Conservation (phyloP, 228 moss, liverwort and hornwort species). For the Sphagnum fallax region DNA sequence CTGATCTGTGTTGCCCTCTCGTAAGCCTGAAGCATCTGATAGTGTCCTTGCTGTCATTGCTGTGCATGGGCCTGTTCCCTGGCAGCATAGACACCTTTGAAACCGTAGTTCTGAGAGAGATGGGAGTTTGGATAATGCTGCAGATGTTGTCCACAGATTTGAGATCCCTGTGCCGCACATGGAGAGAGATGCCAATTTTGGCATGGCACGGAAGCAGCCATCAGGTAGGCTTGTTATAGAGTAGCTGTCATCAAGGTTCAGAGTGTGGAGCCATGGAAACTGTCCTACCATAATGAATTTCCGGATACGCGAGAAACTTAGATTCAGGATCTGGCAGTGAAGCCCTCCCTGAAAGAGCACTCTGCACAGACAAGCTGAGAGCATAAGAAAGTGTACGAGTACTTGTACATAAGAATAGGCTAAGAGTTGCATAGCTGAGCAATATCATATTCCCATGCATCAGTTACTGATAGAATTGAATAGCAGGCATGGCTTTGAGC, state of each 20-base stretch:
- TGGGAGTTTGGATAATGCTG: slow-evolving; percentile 35
- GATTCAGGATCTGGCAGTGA: slow-evolving; percentile 39
- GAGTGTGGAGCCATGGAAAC: slow-evolving; percentile 46
- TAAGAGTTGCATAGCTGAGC: too few relatives aligned
- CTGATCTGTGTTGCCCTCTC: slow-evolving; percentile 20
- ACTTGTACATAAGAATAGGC: background rate
- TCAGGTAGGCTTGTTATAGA: slow-evolving; percentile 50
- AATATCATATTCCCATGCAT: too few relatives aligned
- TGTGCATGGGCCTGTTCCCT: slow-evolving; percentile 50
- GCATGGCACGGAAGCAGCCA: slow-evolving; percentile 58
- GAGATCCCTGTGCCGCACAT: slow-evolving; percentile 51
- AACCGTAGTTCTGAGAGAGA: slow-evolving; percentile 46
- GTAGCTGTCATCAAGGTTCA: slow-evolving; percentile 45
- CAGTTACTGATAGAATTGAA: too few relatives aligned
- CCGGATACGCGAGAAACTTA: slow-evolving; percentile 47
- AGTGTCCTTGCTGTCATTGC: slow-evolving; percentile 26
- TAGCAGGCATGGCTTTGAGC: too few relatives aligned
- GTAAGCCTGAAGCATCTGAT: slow-evolving; percentile 14
- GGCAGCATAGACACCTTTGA: slow-evolving; percentile 50
- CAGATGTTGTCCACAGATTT: slow-evolving; percentile 60
- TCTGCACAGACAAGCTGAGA: slow-evolving; percentile 8
- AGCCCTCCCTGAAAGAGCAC: slow-evolving; percentile 54
- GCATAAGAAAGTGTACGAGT: background rate
- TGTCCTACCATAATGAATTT: slow-evolving; percentile 54
- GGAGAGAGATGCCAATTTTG: slow-evolving; percentile 47